Evolutionary conservation across 768 basidiomycete genomes (phyloP), one percentile per base, ranked within the genome.

Genomic region (Pulveroboletus ravenelii): DNA sequence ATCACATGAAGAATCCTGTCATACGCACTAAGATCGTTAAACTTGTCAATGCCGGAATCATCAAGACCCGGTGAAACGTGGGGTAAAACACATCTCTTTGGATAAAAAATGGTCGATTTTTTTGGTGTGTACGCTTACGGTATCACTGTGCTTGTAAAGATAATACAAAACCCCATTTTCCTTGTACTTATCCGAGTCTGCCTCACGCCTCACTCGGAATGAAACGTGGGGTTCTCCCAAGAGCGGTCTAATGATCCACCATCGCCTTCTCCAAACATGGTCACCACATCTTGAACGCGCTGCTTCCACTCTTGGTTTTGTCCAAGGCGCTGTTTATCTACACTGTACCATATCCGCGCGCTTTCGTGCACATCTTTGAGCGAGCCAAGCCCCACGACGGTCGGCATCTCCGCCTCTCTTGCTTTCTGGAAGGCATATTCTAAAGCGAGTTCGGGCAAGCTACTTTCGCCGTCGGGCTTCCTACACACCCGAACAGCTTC

Each of bases 1-100:
- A 96, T 60, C 95, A 99, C 72, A 87, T 98, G 87, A 92, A 93
- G 81, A 96, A 94, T 62, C 86, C 91, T 8, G 68, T 76, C 31
- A 84, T 94, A 30, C 79, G 80, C 37, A 68, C 75, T 49, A 95
- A 94, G 76, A 89, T 96, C 55, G 78, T 83, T 74, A 94, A 94
- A 72, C 76, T 97, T 42, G 75, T 95, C 62, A 89, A 90, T 50
- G 93, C 93, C 27, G 95, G 94, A 50, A 89, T 97, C 63, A 94
- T 97, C 74, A 83, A 79, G 72, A 93, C 93, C 29, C 77, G 89
- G 61, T 89, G 72, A 81, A 42, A 44, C 41, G 42, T 13, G 9
- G 36, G 27, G 42, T 15, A 29, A 41, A 13, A 43, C 25, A 27
- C 25, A 27, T 51, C 20, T 44, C 17, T 29, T 58, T 52, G 59